These are phyloP conservation scores for Didymosphaeria variabile DNA, from an alignment of 2,329 filamentous ascomycete species.

Conservation along the genomic window DNA sequence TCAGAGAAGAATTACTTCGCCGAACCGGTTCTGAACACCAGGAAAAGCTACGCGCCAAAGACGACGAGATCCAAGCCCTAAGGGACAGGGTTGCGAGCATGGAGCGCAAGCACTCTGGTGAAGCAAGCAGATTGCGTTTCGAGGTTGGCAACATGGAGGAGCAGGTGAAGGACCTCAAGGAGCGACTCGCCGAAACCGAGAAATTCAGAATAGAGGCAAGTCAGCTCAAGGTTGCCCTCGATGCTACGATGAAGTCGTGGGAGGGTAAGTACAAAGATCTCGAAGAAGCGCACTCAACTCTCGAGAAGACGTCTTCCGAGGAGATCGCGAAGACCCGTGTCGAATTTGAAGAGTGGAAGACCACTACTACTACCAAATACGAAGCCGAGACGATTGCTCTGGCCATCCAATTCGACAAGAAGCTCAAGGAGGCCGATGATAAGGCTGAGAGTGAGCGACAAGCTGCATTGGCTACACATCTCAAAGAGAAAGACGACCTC, in stretches of 20 bases:
- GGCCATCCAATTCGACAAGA: constrained; percentile 51
- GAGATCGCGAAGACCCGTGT: constrained; percentile 44
- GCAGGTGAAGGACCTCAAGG: constrained; percentile 61
- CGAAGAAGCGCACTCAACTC: constrained; percentile 49
- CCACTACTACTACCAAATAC: constrained; percentile 43
- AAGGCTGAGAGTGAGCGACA: constrained; percentile 59
- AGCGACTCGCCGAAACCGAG: constrained; percentile 55
- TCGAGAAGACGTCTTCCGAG: constrained; percentile 50
- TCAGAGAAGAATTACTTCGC: constrained; percentile 60
- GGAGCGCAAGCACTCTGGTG: constrained; percentile 60
- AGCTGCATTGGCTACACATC: constrained; percentile 50
- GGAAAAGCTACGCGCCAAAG: constrained; percentile 61
- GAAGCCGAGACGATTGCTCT: constrained; percentile 52
- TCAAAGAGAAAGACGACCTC: constrained; percentile 47
- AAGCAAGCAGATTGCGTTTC: constrained; percentile 60
- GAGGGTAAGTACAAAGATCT: constrained; percentile 56
- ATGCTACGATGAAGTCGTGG: constrained; percentile 50
- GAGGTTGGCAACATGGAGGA: constrained; percentile 62
- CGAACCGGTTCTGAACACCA: constrained; percentile 60
- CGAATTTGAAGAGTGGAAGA: constrained; percentile 57
- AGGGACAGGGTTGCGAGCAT: constrained; percentile 60
- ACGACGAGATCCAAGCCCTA: constrained; percentile 61
- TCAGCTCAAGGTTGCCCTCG: constrained; percentile 39
- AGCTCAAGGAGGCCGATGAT: constrained; percentile 57
- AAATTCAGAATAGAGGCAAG: constrained; percentile 53